phyloP scores from a whole-genome alignment of 257 asterid genomes.

The Cynanchum wilfordii region DNA sequence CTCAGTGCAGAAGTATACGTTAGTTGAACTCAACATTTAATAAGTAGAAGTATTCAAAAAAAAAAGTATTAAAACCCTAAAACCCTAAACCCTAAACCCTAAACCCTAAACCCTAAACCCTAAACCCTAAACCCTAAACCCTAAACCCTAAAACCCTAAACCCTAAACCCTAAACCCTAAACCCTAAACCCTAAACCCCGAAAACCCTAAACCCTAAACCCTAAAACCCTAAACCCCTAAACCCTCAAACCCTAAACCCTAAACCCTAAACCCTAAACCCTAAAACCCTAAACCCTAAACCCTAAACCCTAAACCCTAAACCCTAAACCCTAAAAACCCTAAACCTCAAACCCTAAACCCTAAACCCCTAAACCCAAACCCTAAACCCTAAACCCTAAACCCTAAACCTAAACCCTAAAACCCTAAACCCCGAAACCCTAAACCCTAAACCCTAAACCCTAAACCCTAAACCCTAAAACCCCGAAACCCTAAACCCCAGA shows the following conservation, averaged over 20 bases:
- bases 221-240: constrained; percentile 18
- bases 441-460: too few relatives aligned
- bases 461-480: too few relatives aligned
- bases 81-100: too few relatives aligned
- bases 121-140: too few relatives aligned
- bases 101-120: too few relatives aligned
- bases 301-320: too few relatives aligned
- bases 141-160: constrained; percentile 6
- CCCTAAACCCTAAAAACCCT: constrained; percentile 9
- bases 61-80: too few relatives aligned
- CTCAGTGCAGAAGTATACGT: constrained; percentile 32
- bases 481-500: too few relatives aligned
- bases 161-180: constrained; percentile 19
- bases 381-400: constrained; percentile 13
- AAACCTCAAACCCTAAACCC: constrained; percentile 15
- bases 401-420: constrained; percentile 14
- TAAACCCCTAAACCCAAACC: neutral
- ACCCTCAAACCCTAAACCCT: neutral
- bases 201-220: constrained; percentile 7
- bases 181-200: constrained; percentile 17
- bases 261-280: constrained; percentile 24
- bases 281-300: constrained; percentile 15
- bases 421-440: neutral
- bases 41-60: too few relatives aligned
- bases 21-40: neutral